phyloP scores from a whole-genome alignment of 164 flowering plant genomes.

The Vitis cinerea region DNA sequence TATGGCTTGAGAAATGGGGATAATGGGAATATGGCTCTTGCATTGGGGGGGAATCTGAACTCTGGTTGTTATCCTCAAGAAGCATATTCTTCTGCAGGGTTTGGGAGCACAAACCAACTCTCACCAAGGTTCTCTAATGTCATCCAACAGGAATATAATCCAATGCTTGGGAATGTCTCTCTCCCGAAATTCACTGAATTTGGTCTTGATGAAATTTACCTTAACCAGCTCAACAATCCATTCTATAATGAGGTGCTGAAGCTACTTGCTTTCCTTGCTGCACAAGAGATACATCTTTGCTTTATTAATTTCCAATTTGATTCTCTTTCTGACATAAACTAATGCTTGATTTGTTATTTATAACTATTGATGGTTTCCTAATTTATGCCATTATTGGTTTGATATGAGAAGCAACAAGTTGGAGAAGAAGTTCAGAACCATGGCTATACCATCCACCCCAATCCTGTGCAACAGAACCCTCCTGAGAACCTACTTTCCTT shows the following conservation, averaged over 20 bases:
- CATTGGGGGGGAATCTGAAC: background rate
- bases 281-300: background rate
- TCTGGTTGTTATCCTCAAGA: slow-evolving; percentile 1
- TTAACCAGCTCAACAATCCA: background rate
- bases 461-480: background rate
- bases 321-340: background rate
- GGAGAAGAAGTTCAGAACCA: slow-evolving; percentile 5
- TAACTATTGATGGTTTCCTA: too few relatives aligned
- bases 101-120: background rate
- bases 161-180: background rate
- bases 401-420: slow-evolving; percentile 5
- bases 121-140: background rate
- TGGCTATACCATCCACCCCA: background rate
- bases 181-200: background rate
- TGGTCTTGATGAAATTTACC: background rate
- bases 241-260: background rate
- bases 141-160: background rate
- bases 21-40: background rate
- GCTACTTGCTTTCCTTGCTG: background rate
- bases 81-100: slow-evolving; percentile 1
- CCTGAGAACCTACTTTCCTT: background rate
- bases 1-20: background rate
- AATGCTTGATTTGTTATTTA: background rate
- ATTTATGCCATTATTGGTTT: background rate
- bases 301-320: background rate